Evolutionary conservation across 2,329 filamentous ascomycete species (phyloP), one percentile per base, ranked within the genome.

Genomic region (Ophiostoma perfectum): DNA sequence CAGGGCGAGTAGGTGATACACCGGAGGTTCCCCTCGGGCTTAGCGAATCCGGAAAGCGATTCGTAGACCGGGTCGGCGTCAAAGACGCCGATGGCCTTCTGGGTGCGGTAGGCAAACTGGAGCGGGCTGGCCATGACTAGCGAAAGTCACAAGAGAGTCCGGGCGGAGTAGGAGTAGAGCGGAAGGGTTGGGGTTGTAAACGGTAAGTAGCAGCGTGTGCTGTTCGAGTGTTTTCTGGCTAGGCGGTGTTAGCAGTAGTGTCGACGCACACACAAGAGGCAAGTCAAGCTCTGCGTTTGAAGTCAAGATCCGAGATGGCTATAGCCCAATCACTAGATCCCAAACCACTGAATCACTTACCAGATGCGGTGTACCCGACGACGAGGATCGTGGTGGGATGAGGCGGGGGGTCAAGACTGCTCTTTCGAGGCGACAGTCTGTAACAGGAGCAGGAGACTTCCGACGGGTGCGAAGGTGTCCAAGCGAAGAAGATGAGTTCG

Each of bases 101-200:
- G 90, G 80, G 95, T 97, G 82, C 95, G 92, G 86, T 91, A 97
- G 81, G 92, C 92, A 88, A 97, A 91, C 88, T 97, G 94, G 82
- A 94, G 90, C 77, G 91, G 88, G 84, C 85, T 89, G 79, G 92
- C 91, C 93, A 97, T 97, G 87, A 88, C 91, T 93, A 93, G 87
- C 88, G 78, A 92, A 93, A 93, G 90, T 84, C 90, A 92, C 90
- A 90, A 88, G 49, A 70, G 72, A 66, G 68, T 67, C 75, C 74
- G 74, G 74, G 65, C 68, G 68, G 66, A 68, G 42, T 36, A 36
- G 27, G 42, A 45, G 42, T 63, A 45, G 63, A 64, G 62, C 55
- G 63, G 52, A 42, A 42, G 27, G n/a, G 42, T 27, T 44, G 8
- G 63, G 9, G 63, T 27, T 42, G 27, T 27, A 27, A 27, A 27